Conservation (phyloP, 2,329 filamentous ascomycete species). For the Torrubiella hemipterigena region DNA sequence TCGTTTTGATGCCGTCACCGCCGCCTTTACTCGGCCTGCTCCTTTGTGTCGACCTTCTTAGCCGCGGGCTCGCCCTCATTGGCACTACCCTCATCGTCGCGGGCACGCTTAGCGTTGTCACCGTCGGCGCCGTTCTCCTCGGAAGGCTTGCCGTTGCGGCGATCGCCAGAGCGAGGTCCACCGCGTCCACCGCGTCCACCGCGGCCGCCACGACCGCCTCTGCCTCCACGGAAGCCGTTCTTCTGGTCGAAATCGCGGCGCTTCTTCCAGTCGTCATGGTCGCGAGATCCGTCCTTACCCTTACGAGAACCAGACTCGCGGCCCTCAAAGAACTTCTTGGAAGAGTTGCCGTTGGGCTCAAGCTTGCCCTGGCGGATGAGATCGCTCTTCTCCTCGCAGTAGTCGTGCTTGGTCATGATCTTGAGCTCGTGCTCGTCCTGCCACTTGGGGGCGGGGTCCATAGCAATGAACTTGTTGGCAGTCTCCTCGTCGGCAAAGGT, state of each 20-base stretch:
- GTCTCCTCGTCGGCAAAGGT: constrained; percentile 75
- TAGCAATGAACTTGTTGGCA: constrained; percentile 65
- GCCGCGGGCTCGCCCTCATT: constrained; percentile 32
- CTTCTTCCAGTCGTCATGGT: constrained; percentile 51
- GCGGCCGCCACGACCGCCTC: constrained; percentile 28
- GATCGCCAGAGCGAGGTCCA: constrained; percentile 27
- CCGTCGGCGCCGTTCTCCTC: constrained; percentile 15
- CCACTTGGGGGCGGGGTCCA: constrained; percentile 75
- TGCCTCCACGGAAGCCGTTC: constrained; percentile 41
- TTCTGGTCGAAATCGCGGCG: constrained; percentile 50
- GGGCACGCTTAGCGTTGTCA: constrained; percentile 39
- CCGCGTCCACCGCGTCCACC: constrained; percentile 27
- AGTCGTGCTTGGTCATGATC: constrained; percentile 81
- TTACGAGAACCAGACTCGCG: constrained; percentile 23
- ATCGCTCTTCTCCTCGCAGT: constrained; percentile 65
- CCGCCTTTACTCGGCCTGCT: constrained; percentile 13
- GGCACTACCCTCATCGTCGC: constrained; percentile 40
- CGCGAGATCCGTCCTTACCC: constrained; percentile 27
- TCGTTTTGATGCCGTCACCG: not conserved
- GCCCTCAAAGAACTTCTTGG: constrained; percentile 38
- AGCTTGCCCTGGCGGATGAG: constrained; percentile 62
- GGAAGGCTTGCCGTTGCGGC: constrained; percentile 14
- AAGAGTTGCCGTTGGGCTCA: constrained; percentile 36
- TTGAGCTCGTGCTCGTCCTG: constrained; percentile 66
- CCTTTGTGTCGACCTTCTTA: constrained; percentile 51